These are phyloP conservation scores for Hypoxylon sp. DNA, from an alignment of 2,329 filamentous ascomycete genomes.

Conservation along the genomic window DNA sequence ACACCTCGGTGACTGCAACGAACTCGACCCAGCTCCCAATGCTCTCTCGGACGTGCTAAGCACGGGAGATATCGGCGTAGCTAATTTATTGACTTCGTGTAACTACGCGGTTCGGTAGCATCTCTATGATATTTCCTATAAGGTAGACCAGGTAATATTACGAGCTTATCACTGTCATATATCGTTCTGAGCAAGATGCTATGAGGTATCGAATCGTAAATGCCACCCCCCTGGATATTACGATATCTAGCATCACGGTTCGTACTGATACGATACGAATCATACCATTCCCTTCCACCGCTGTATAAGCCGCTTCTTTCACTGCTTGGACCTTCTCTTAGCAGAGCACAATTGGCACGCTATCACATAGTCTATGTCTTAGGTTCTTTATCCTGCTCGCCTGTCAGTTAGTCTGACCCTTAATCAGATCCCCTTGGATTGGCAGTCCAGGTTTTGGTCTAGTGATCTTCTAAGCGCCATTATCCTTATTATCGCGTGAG, in stretches of 20 bases:
- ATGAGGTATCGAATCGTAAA: conserved; percentile 15
- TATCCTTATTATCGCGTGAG: conserved; percentile 25
- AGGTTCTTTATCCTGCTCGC: conserved; percentile 6
- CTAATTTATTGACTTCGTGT: conserved; percentile 25
- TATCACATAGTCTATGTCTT: conserved; percentile 31
- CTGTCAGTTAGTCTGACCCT: conserved; percentile 20
- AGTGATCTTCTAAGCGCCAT: conserved; percentile 33
- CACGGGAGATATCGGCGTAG: conserved; percentile 33
- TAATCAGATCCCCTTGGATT: conserved; percentile 19
- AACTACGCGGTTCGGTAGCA: conserved; percentile 21
- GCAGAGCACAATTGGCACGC: conserved; percentile 8
- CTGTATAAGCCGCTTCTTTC: conserved; percentile 15
- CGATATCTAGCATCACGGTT: conserved; percentile 11
- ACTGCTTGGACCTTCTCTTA: conserved; percentile 14
- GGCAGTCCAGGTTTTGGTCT: conserved; percentile 24
- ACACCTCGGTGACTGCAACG: conserved; percentile 41
- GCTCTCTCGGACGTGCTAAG: conserved; percentile 39
- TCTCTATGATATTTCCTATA: conserved; percentile 6
- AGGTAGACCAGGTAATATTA: conserved; percentile 14
- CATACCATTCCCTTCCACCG: conserved; percentile 4
- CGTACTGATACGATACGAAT: conserved; percentile 22
- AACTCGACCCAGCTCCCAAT: conserved; percentile 24
- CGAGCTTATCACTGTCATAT: conserved; percentile 17
- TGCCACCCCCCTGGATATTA: conserved; percentile 10
- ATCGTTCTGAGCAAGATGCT: conserved; percentile 12